Conservation (phyloP, 192 early-diverging fungal genomes). For the Tieghemiomyces parasiticus region DNA sequence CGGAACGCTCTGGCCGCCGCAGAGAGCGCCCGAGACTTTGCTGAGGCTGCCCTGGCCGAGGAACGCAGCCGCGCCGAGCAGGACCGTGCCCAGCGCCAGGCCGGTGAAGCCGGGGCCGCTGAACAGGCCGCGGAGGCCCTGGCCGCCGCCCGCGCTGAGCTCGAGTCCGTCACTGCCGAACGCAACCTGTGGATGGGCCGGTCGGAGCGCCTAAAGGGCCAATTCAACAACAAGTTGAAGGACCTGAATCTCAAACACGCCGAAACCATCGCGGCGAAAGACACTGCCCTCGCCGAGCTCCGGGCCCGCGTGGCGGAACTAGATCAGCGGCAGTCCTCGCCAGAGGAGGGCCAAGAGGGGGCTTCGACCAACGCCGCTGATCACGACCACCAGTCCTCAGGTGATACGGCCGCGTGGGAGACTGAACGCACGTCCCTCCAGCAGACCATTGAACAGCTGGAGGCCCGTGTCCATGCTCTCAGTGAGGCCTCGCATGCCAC, state of each 20-base stretch:
- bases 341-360: neutral
- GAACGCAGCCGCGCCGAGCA: neutral
- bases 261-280: neutral
- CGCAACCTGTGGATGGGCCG: neutral
- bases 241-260: constrained; percentile 4
- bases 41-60: neutral
- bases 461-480: no score
- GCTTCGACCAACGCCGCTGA: neutral
- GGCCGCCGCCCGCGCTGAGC: neutral
- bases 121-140: neutral
- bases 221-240: constrained; percentile 17
- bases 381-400: neutral
- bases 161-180: neutral
- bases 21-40: constrained; percentile 11
- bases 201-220: neutral
- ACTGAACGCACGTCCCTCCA: constrained; percentile 3
- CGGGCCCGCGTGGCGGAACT: constrained; percentile 13
- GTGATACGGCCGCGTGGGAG: neutral
- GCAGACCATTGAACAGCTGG: constrained; percentile 11
- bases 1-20: neutral
- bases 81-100: neutral
- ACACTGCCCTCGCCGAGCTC: constrained; percentile 15
- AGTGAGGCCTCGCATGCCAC: no score
- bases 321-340: neutral
- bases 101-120: no score